Base-by-base conservation (phyloP, 768 basidiomycete genomes). In the Hygrophorus pudorinus region DNA sequence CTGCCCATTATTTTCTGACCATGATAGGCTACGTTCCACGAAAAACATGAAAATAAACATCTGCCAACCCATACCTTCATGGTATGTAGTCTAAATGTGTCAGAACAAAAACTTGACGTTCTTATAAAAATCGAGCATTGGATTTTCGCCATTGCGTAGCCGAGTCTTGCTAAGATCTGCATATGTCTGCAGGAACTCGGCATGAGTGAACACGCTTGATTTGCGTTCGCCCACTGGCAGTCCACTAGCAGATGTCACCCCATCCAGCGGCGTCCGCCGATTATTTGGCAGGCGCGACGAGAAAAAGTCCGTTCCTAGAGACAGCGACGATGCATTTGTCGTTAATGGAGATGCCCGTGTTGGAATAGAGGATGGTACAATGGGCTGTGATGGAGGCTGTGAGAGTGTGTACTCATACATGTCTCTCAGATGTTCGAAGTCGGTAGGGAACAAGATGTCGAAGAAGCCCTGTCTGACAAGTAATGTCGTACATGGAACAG, bases 361-460 rank as follows among this genome's bases (percentile, higher is more conserved):
- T 58, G 55, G 14, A 58, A 43, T 18, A 58, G 44, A n/a, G 55
- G 53, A 27, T 67, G 66, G 31, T 53, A 50, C 9, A 36, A 18
- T 14, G 21, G n/a, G 12, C 49, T 41, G 9, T 52, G 60, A 51
- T 17, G 55, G 55, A 3, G 81, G 78, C 54, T 77, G 74, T 30
- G 80, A 74, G 47, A 98, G 76, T 44, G 83, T 73, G 51, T 79
- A 71, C 56, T 92, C 86, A 63, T 97, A 97, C 78, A 93, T 87
- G 58, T 94, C 89, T 38, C 86, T 71, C 43, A 98, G 71, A 16
- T 72, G 73, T 42, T 75, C 76, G 51, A 97, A 97, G 58, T 88
- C 69, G 10, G 94, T 98, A 8, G 96, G 96, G 67, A 99, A 99
- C 68, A 99, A 89, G 48, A 98, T 98, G 61, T 99, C 96, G 61